These are phyloP conservation scores for Alternaria brassicae DNA, from an alignment of 2,329 filamentous ascomycete genomes.

Conservation along the genomic window DNA sequence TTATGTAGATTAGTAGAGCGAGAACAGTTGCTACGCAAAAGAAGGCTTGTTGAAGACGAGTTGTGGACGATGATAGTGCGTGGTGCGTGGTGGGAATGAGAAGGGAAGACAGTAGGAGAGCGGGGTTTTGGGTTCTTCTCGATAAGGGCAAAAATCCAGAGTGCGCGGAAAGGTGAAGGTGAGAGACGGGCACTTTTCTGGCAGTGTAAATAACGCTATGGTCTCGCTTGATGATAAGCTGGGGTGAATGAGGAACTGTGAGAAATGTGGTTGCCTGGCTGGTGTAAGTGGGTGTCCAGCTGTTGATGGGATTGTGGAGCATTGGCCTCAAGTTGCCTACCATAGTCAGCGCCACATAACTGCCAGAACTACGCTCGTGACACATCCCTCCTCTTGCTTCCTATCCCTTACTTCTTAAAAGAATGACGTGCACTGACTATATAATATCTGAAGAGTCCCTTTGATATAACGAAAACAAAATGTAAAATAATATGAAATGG, in stretches of 20 bases:
- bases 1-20: no score
- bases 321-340: neutral
- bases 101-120: neutral
- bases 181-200: constrained; percentile 2
- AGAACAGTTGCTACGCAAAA: neutral
- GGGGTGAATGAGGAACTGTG: no score
- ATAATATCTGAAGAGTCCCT: no score
- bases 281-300: neutral
- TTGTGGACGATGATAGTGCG: neutral
- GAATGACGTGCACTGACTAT: no score
- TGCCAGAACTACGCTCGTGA: no score
- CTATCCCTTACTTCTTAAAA: no score
- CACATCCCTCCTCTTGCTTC: no score
- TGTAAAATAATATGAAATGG: no score
- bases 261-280: neutral
- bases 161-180: constrained; percentile 16
- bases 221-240: neutral
- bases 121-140: constrained; percentile 1
- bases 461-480: no score
- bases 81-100: neutral
- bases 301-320: neutral
- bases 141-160: neutral
- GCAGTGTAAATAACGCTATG: constrained; percentile 4
- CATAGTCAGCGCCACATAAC: neutral
- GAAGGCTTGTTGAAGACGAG: neutral